phyloP scores from a whole-genome alignment of 164 flowering plant species.

The Stephania japonica region DNA sequence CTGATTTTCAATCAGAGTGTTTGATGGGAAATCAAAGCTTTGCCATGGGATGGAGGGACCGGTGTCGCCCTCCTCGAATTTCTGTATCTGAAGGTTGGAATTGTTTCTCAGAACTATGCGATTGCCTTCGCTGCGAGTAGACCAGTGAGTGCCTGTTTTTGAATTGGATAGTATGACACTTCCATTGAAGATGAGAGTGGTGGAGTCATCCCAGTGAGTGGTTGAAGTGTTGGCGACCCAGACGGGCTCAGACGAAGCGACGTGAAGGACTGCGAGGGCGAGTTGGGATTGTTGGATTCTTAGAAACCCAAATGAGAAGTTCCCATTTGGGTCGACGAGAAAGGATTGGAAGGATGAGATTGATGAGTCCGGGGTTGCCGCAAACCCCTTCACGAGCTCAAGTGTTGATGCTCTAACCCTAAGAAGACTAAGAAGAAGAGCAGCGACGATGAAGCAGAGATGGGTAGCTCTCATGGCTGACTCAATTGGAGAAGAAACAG shows the following conservation, averaged over 20 bases:
- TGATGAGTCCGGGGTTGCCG: conserved; percentile 54
- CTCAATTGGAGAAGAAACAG: too few relatives aligned
- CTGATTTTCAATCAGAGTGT: conserved; percentile 73
- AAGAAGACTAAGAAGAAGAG: background rate
- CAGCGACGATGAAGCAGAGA: background rate
- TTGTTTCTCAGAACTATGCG: conserved; percentile 41
- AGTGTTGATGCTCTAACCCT: conserved; percentile 10
- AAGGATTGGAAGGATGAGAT: conserved; percentile 47
- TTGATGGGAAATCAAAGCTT: conserved; percentile 65
- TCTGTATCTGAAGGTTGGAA: conserved; percentile 52
- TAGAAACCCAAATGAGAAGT: conserved; percentile 71
- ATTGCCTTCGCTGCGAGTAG: conserved; percentile 44
- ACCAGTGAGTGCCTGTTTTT: conserved; percentile 43
- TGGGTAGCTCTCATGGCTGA: conserved; percentile 10
- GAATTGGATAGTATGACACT: conserved; percentile 54
- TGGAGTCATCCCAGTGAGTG: conserved; percentile 42
- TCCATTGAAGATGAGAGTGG: conserved; percentile 62
- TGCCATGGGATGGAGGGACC: conserved; percentile 46
- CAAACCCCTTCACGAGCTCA: conserved; percentile 51
- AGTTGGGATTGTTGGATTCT: conserved; percentile 44
- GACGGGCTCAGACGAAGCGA: conserved; percentile 46
- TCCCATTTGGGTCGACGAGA: conserved; percentile 45
- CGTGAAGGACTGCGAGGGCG: conserved; percentile 64
- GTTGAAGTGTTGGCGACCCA: conserved; percentile 44
- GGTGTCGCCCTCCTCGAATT: background rate